Percentiles rank a stretch among this genome's conserved stretches.
phyloP scores from a whole-genome alignment of 768 basidiomycete species.

The Leccinum barrowsii region DNA sequence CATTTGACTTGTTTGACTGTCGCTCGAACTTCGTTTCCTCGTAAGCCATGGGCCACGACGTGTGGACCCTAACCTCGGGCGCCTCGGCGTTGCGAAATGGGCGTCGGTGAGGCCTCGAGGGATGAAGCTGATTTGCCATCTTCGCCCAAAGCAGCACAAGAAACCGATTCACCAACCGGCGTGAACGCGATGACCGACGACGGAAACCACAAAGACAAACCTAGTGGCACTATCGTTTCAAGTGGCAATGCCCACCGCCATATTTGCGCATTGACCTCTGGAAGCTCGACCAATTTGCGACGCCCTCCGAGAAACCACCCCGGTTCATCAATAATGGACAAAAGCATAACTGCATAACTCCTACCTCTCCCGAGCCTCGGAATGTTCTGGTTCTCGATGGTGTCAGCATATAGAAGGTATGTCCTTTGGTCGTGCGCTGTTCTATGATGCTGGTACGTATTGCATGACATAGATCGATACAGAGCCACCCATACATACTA shows the following conservation, averaged over 20 bases:
- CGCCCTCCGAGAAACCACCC: constrained; percentile 15
- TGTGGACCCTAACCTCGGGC: constrained; percentile 29
- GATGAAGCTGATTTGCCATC: constrained; percentile 25
- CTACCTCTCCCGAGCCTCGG: constrained; percentile 37
- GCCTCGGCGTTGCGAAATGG: constrained; percentile 23
- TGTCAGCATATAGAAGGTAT: too few species aligned
- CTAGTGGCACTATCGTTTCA: constrained; percentile 38
- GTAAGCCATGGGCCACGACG: constrained; percentile 1
- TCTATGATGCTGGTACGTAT: background rate
- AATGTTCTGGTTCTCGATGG: too few species aligned
- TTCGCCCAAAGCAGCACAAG: constrained; percentile 16
- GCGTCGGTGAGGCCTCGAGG: constrained; percentile 20
- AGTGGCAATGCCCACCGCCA: constrained; percentile 25
- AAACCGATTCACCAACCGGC: constrained; percentile 14
- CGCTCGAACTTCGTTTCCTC: background rate
- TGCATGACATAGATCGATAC: background rate
- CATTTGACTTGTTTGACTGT: background rate
- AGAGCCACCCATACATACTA: background rate
- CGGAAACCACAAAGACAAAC: constrained; percentile 47
- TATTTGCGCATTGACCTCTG: background rate
- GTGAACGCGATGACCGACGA: constrained; percentile 19
- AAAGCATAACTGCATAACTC: constrained; percentile 33
- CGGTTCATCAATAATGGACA: constrained; percentile 24
- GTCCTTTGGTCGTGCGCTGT: background rate
- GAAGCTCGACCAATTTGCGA: constrained; percentile 17